These are phyloP conservation scores for Pleurotus eryngii DNA, from an alignment of 768 basidiomycete genomes.

Conservation along the genomic window DNA sequence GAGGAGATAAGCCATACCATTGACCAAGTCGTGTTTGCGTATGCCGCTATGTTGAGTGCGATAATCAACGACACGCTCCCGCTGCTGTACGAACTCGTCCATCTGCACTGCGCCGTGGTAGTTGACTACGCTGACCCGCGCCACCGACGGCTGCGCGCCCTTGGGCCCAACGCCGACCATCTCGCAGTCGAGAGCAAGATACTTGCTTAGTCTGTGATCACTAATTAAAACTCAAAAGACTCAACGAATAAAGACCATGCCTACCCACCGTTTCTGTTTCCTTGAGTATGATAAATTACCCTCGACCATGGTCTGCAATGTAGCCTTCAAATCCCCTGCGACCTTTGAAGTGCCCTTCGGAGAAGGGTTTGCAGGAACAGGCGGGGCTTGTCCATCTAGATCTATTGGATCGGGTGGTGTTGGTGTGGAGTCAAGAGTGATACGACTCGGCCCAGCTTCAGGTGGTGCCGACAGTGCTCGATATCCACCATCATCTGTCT, in stretches of 20 bases:
- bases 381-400: neutral
- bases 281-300: neutral
- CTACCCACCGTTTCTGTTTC: neutral
- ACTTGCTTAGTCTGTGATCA: slow-evolving; percentile 55
- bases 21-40: slow-evolving; percentile 65
- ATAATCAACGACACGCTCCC: slow-evolving; percentile 90
- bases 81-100: slow-evolving; percentile 83
- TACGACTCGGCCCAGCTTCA: neutral
- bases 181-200: slow-evolving; percentile 90
- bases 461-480: neutral
- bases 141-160: slow-evolving; percentile 78
- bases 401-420: neutral
- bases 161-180: slow-evolving; percentile 93
- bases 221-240: slow-evolving; percentile 5
- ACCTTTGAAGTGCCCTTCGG: neutral
- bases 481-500: neutral
- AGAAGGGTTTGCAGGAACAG: no score
- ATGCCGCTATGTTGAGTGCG: slow-evolving; percentile 89
- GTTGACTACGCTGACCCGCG: slow-evolving; percentile 88
- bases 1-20: slow-evolving; percentile 38
- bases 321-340: neutral
- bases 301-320: neutral
- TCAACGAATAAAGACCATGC: neutral
- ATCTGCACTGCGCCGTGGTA: slow-evolving; percentile 76
- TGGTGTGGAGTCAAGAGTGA: neutral